Evolutionary conservation across 2,329 filamentous ascomycete genomes (phyloP).

Genomic region (Neurospora crassa): DNA sequence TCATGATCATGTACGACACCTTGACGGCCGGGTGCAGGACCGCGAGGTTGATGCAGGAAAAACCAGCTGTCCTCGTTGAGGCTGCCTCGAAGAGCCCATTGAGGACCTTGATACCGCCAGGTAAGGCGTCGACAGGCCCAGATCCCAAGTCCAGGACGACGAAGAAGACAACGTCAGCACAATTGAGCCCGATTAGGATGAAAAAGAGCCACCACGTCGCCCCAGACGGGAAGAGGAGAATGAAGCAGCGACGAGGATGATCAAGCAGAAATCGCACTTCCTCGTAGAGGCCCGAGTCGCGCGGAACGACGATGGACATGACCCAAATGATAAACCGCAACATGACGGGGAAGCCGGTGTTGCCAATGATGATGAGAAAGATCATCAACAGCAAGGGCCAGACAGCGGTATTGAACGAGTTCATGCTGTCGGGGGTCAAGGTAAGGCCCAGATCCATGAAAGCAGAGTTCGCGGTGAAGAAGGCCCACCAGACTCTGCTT

Average conservation of each 20-base stretch:
- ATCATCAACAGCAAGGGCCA: conserved; percentile 68
- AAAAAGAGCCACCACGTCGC: conserved; percentile 96
- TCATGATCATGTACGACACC: conserved; percentile 94
- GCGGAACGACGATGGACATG: conserved; percentile 55
- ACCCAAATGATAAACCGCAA: conserved; percentile 89
- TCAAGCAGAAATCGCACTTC: conserved; percentile 86
- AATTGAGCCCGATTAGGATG: conserved; percentile 74
- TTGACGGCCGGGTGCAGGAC: conserved; percentile 82
- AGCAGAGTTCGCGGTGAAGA: conserved; percentile 79
- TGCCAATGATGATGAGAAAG: conserved; percentile 88
- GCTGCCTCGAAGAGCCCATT: conserved; percentile 86
- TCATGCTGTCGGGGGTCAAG: conserved; percentile 88
- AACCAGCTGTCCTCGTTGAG: conserved; percentile 83
- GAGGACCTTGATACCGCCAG: conserved; percentile 66
- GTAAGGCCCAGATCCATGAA: conserved; percentile 96
- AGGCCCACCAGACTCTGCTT: conserved; percentile 76
- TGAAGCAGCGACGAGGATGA: conserved; percentile 93
- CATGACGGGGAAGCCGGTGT: conserved; percentile 93
- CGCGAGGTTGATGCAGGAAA: conserved; percentile 69
- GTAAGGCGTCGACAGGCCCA: conserved; percentile 54
- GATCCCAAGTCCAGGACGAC: conserved; percentile 82
- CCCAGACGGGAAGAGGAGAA: conserved; percentile 77
- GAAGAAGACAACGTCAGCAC: conserved; percentile 80
- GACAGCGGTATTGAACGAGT: conserved; percentile 69
- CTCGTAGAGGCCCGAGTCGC: conserved; percentile 67